phyloP scores from a whole-genome alignment of 345 rosid genomes.

The Eucalyptus cloeziana region DNA sequence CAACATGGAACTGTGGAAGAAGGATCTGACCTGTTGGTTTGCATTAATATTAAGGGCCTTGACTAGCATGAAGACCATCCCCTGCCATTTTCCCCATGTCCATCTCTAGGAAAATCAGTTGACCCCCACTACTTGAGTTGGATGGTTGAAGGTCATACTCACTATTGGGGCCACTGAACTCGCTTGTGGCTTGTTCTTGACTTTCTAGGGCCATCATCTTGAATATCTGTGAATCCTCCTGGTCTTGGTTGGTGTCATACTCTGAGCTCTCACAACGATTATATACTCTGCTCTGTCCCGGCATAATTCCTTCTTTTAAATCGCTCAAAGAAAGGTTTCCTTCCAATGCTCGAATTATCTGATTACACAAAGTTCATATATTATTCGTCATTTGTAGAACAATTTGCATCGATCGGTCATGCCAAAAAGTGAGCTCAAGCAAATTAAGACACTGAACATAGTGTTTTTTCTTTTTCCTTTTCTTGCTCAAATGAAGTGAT shows the following conservation, averaged over 20 bases:
- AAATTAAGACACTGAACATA: background rate
- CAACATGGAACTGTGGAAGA: background rate
- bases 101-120: constrained; percentile 26
- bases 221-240: constrained; percentile 57
- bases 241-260: constrained; percentile 49
- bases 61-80: background rate
- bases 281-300: constrained; percentile 31
- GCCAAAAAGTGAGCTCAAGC: background rate
- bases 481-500: background rate
- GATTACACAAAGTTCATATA: background rate
- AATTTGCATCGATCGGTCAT: background rate
- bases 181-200: constrained; percentile 40
- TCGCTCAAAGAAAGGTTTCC: constrained; percentile 59
- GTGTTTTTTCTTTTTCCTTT: background rate
- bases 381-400: background rate
- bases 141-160: constrained; percentile 35
- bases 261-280: constrained; percentile 44
- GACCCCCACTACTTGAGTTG: constrained; percentile 52
- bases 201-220: constrained; percentile 60
- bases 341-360: constrained; percentile 79
- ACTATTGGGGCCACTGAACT: constrained; percentile 35
- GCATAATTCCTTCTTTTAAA: constrained; percentile 36
- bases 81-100: constrained; percentile 14
- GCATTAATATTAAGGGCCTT: background rate
- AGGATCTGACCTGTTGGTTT: background rate